These are phyloP conservation scores for Nicotiana tabacum DNA, from an alignment of 257 asterid species.

Conservation along the genomic window DNA sequence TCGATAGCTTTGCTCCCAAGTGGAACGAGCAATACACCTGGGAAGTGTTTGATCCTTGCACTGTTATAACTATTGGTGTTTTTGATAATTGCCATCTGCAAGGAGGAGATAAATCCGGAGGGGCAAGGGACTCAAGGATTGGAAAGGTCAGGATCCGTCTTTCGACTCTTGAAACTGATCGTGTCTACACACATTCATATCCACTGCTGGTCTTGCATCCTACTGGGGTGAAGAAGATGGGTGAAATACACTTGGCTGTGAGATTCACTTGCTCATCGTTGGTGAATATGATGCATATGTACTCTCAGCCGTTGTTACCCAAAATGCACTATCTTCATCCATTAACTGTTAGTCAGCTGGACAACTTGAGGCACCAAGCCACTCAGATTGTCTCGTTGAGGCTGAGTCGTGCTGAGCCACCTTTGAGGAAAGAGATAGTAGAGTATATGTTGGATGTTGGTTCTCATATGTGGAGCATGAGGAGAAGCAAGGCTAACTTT, in stretches of 20 bases:
- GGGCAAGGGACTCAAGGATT: slow-evolving; percentile 36
- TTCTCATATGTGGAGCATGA: slow-evolving; percentile 59
- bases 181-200: slow-evolving; percentile 44
- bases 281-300: slow-evolving; percentile 52
- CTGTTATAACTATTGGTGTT: slow-evolving; percentile 46
- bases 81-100: slow-evolving; percentile 47
- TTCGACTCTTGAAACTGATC: slow-evolving; percentile 46
- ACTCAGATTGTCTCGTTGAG: slow-evolving; percentile 44
- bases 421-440: slow-evolving; percentile 43
- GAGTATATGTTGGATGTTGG: slow-evolving; percentile 51
- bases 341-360: slow-evolving; percentile 40
- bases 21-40: slow-evolving; percentile 55
- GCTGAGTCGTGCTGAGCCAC: slow-evolving; percentile 50
- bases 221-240: slow-evolving; percentile 50
- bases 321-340: slow-evolving; percentile 50
- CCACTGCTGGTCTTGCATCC: slow-evolving; percentile 45
- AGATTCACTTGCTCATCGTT: slow-evolving; percentile 40
- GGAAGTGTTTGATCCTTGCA: slow-evolving; percentile 51
- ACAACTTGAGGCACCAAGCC: slow-evolving; percentile 51
- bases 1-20: slow-evolving; percentile 41
- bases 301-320: slow-evolving; percentile 42
- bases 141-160: slow-evolving; percentile 53
- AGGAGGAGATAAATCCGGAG: slow-evolving; percentile 41
- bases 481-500: slow-evolving; percentile 55
- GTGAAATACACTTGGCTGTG: slow-evolving; percentile 48